Conservation (phyloP, 1,139 yeast genomes). For the Candida tropicalis region DNA sequence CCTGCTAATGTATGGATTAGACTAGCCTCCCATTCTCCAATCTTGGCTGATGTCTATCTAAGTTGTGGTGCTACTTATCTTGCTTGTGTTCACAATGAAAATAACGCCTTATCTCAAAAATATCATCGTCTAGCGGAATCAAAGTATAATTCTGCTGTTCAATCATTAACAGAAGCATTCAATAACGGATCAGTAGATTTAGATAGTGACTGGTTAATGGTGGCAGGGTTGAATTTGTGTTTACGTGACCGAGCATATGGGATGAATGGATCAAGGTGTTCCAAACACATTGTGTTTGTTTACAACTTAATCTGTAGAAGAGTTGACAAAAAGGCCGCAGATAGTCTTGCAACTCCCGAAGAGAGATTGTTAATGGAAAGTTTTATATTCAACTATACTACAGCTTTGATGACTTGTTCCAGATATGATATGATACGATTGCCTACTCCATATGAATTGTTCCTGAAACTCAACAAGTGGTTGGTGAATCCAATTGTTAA, state of each 20-base stretch:
- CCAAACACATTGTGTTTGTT: conserved; percentile 14
- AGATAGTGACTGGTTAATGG: conserved; percentile 14
- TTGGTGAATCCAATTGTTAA: conserved; percentile 10
- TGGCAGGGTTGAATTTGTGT: conserved; percentile 14
- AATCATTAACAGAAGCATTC: conserved; percentile 9
- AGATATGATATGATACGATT: conserved; percentile 9
- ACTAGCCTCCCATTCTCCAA: conserved; percentile 9
- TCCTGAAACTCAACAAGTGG: conserved; percentile 11
- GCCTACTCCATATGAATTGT: conserved; percentile 14
- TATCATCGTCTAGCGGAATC: conserved; percentile 10
- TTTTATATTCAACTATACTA: conserved; percentile 12
- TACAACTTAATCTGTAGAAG: conserved; percentile 11
- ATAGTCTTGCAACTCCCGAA: conserved; percentile 8
- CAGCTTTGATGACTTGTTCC: conserved; percentile 11
- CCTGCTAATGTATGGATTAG: conserved; percentile 12
- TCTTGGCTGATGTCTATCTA: conserved; percentile 12
- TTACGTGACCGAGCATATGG: conserved; percentile 14
- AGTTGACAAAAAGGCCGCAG: background rate
- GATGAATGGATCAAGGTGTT: conserved; percentile 13
- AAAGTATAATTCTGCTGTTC: conserved; percentile 12
- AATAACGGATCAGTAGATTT: conserved; percentile 9
- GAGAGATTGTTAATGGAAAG: conserved; percentile 14
- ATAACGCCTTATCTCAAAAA: conserved; percentile 4
- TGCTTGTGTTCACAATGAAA: conserved; percentile 9
- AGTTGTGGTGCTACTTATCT: conserved; percentile 15